Evolutionary conservation across 2,329 filamentous ascomycete genomes (phyloP), one percentile per base, ranked within the genome.

Genomic region (Escovopsis sp.): DNA sequence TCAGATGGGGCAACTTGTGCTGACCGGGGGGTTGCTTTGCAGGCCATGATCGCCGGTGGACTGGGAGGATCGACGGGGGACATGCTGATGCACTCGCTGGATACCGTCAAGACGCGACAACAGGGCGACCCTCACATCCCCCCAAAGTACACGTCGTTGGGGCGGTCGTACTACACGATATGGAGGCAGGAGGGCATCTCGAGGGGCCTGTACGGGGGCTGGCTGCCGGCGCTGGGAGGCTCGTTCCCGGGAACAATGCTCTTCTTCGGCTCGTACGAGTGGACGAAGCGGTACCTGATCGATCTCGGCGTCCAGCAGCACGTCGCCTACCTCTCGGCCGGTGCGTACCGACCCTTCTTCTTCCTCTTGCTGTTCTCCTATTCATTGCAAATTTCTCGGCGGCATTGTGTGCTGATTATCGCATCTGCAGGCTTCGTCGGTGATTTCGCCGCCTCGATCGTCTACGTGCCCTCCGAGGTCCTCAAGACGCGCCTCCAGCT

Each of bases 71-170:
- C 85, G 12, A 93, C 83, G 43, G 91, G 93, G 45, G 91, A 98
- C 62, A 83, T 98, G 74, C 69, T 98, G 51, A 98, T 98, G 91
- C 91, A 98, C 67, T 96, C 89, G 38, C 75, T 98, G 56, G 91
- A 98, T 62, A 98, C 91, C 1, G 91, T 98, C 55, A 98, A 98
- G 67, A 98, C 91, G 38, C 77, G 91, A 53, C 93, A 98, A 61
- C 91, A 98, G 64, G 91, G 89, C 55, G 91, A 96, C 57, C 88
- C 89, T 37, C 82, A 91, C 59, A 75, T 94, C 47, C 91, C 91
- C 19, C 83, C 91, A 2, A 94, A 85, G 64, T 98, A 98, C 65
- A 82, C 83, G 10, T 89, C 86, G 12, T 79, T 96, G 61, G 84
- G 83, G 34, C 84, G 82, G 45, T 91, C 89, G 4, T 98, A 96